Conservation (phyloP, 1,284 basidiomycete genomes). For the Ustilago hordei region DNA sequence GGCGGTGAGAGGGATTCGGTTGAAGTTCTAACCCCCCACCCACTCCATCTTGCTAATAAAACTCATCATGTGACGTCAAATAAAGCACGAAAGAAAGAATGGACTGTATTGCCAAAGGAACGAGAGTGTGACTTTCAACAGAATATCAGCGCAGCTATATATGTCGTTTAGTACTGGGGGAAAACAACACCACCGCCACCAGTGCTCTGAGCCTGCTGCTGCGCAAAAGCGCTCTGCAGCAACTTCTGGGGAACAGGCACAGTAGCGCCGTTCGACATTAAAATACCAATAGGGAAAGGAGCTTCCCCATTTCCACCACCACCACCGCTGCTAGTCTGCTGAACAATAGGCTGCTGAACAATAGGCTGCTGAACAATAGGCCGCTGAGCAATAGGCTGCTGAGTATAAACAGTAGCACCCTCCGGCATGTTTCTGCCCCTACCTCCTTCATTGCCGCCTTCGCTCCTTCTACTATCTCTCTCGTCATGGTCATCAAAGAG, state of each 20-base stretch:
- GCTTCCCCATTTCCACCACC: neutral
- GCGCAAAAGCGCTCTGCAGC: neutral
- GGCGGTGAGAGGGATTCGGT: conserved; percentile 17
- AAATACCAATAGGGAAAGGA: neutral
- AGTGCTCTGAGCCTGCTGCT: neutral
- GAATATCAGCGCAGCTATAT: neutral
- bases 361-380: neutral
- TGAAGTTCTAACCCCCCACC: conserved; percentile 25
- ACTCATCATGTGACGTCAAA: too few relatives aligned
- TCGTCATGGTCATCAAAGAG: conserved; percentile 12
- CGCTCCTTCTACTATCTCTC: neutral
- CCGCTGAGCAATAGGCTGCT: neutral
- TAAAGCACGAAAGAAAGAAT: too few relatives aligned
- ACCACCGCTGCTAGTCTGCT: neutral
- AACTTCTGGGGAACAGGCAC: neutral
- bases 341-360: neutral
- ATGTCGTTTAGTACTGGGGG: neutral
- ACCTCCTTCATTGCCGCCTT: neutral
- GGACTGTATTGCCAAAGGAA: too few relatives aligned
- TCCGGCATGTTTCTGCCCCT: neutral
- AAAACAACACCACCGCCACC: neutral
- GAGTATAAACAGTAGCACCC: neutral
- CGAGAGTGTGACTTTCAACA: too few relatives aligned
- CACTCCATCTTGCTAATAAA: too few relatives aligned
- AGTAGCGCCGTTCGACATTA: neutral